A percentile compares a stretch with the other conserved stretches of the same genome.
These are phyloP conservation scores for Tephrocybe sp. DNA, from an alignment of 768 basidiomycete species.

Conservation along the genomic window DNA sequence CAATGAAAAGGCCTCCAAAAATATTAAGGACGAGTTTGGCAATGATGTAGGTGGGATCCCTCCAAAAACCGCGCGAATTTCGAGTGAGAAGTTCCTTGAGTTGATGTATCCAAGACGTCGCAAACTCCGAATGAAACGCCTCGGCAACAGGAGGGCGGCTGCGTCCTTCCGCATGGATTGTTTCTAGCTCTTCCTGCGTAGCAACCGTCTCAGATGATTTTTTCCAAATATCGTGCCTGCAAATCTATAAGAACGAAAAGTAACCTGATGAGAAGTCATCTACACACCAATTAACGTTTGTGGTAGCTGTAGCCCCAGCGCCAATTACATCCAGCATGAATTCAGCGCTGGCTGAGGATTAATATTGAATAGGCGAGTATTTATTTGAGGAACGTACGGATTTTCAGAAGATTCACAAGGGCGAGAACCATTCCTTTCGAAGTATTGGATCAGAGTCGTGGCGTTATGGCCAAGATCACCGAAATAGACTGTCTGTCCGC, in stretches of 20 bases:
- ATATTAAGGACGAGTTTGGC: slow-evolving; percentile 58
- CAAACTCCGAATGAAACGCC: slow-evolving; percentile 41
- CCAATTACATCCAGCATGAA: slow-evolving; percentile 72
- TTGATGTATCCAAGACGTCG: slow-evolving; percentile 54
- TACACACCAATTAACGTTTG: slow-evolving; percentile 54
- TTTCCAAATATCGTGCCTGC: slow-evolving; percentile 36
- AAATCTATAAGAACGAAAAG: slow-evolving; percentile 17
- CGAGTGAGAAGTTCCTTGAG: slow-evolving; percentile 38
- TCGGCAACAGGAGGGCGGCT: slow-evolving; percentile 35
- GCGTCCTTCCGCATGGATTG: slow-evolving; percentile 51
- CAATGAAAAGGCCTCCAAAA: slow-evolving; percentile 51
- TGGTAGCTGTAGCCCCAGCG: slow-evolving; percentile 61
- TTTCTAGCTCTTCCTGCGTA: slow-evolving; percentile 34
- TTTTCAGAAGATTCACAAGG: slow-evolving; percentile 67
- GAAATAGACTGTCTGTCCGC: slow-evolving; percentile 76
- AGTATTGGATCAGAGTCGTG: slow-evolving; percentile 67
- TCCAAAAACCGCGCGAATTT: slow-evolving; percentile 45
- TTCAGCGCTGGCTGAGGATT: slow-evolving; percentile 41
- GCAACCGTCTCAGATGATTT: slow-evolving; percentile 36
- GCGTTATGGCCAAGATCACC: slow-evolving; percentile 68
- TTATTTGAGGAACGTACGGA: slow-evolving; percentile 43
- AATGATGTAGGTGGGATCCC: slow-evolving; percentile 59
- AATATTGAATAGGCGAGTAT: neutral
- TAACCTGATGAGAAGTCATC: slow-evolving; percentile 28
- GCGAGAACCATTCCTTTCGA: slow-evolving; percentile 65